Base-by-base conservation (phyloP, 1,284 basidiomycete species). In the Filobasidium uniguttulatum region DNA sequence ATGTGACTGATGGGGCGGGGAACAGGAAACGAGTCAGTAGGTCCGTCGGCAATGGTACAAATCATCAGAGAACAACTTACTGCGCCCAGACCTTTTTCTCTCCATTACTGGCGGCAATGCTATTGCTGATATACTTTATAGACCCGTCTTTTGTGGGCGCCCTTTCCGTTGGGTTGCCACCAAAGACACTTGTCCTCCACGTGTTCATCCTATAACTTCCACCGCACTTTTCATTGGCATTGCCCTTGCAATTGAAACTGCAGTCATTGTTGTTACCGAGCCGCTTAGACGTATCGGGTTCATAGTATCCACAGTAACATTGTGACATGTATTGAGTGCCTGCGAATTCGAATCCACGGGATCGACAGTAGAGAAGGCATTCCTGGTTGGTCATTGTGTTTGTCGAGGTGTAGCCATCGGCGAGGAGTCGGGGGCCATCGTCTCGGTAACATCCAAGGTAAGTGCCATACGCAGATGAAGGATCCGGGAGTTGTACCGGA, bases 111-210 rank as follows among this genome's bases (percentile, higher is more conserved):
- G 55, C 17, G 0, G 63, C 59, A 20, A 62, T 51, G 10, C 46
- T 34, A 4, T 55, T 38, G 20, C 48, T 53, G 15, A 57, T 54
- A 25, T 31, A 15, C 37, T 56, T 46, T 9, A 59, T 26, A 26
- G 59, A 38, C 22, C 56, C 40, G 45, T 55, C 44, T 14, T 50
- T 47, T 30, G 53, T 37, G 6, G 47, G 31, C 31, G 31, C 9
- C n/a, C 10, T n/a, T 33, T 33, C 10, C n/a, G 31, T 9, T 33
- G n/a, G 31, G 31, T 33, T 33, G 66, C n/a, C n/a, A 0, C 83
- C 83, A 17, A 80, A 69, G 2, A 58, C 41, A 29, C 84, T 77
- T 57, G 84, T 75, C 29, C 64, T 63, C 31, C 10, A 33, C 9
- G 31, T n/a, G 31, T 10, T 33, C 10, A 33, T 9, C 9, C 31